Percentiles rank a stretch among this genome's conserved stretches.
Conservation (phyloP, 192 early-diverging fungal species). For the Backusella parvicylindrica region DNA sequence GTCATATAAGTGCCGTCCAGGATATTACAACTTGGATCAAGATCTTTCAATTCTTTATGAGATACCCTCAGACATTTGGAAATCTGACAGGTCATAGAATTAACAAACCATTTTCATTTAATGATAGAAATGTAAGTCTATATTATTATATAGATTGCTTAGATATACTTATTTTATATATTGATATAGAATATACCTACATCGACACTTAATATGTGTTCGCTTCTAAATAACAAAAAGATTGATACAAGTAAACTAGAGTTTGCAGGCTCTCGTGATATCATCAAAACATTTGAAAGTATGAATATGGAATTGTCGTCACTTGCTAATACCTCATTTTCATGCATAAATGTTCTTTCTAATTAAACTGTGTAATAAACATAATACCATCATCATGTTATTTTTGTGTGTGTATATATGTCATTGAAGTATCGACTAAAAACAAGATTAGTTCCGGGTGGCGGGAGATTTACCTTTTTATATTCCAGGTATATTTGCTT, state of each 20-base stretch:
- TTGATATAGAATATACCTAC: background rate
- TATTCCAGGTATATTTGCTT: no score
- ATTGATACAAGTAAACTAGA: background rate
- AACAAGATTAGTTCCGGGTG: background rate
- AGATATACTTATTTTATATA: background rate
- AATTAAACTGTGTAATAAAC: background rate
- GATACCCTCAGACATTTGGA: background rate
- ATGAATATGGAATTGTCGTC: background rate
- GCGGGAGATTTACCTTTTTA: background rate
- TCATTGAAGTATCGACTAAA: background rate
- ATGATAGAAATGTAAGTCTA: background rate
- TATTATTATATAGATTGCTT: no score
- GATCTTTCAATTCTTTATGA: conserved; percentile 5
- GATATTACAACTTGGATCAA: conserved; percentile 4
- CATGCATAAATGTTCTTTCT: background rate
- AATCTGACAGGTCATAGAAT: background rate
- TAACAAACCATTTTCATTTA: background rate
- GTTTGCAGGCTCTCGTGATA: background rate
- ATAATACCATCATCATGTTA: background rate
- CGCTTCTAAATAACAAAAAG: background rate
- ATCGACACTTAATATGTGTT: background rate
- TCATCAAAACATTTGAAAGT: conserved; percentile 1
- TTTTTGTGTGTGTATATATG: background rate
- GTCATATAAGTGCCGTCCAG: background rate
- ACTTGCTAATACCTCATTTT: background rate